Base-by-base conservation (phyloP, 371 early-diverging fungal genomes). In the Mucor irregularis region DNA sequence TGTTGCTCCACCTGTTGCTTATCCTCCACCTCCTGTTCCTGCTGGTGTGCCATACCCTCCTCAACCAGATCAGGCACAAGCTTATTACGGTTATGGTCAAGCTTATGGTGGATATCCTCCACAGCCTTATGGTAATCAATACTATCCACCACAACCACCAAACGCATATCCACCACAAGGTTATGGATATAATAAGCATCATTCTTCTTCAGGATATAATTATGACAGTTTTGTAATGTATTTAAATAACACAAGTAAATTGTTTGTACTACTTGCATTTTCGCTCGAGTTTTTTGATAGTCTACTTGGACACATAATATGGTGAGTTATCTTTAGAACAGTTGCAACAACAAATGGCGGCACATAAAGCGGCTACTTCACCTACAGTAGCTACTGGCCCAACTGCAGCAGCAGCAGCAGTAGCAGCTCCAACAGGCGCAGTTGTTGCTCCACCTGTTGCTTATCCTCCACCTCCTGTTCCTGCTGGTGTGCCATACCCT, bases 341-440 rank as follows among this genome's bases (percentile, higher is more conserved):
- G 35, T 65, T 69, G 8, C 72, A 74, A 50, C 52, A 60, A 9
- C 70, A 74, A 53, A 60, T 67, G 42, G 61, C 74, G 16, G 64
- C 66, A 24, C 65, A 66, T 49, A 71, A 73, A 43, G 70, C 80
- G 6, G 63, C n/a, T n/a, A n/a, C n/a, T n/a, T n/a, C n/a, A n/a
- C n/a, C n/a, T n/a, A n/a, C n/a, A n/a, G n/a, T n/a, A n/a, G n/a
- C n/a, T n/a, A n/a, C n/a, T n/a, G n/a, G n/a, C n/a, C 35, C 39
- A 38, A 49, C 74, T 3, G 38, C 61, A 8, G 16, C 72, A 47
- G 5, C 52, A 61, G 29, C 56, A 7, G 47, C 53, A 3, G 45
- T 33, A 16, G 31, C 50, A 64, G 53, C 71, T 64, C 7, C 71
- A 72, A 40, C 69, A 57, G 10, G 52, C 53, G 43, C 45, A 21